phyloP scores from a whole-genome alignment of 768 basidiomycete genomes.

The Strobilomyces confusus region DNA sequence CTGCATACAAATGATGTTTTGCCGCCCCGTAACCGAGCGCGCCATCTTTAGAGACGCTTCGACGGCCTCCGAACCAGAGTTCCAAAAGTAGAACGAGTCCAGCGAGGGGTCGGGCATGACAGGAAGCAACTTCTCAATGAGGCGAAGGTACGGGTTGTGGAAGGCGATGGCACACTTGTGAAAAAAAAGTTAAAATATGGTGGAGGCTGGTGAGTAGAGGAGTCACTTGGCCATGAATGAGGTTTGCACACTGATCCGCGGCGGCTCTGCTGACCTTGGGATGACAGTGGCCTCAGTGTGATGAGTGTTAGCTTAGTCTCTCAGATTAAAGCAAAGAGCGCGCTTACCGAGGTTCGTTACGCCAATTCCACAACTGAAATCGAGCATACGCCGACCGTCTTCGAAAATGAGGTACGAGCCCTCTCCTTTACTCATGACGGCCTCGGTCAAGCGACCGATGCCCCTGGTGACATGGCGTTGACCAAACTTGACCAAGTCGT shows the following conservation, averaged over 20 bases:
- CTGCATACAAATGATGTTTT: slow-evolving; percentile 91
- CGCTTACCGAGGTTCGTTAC: slow-evolving; percentile 75
- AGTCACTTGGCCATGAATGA: slow-evolving; percentile 73
- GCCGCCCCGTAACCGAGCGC: slow-evolving; percentile 67
- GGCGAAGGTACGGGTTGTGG: slow-evolving; percentile 79
- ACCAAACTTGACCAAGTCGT: slow-evolving; percentile 33
- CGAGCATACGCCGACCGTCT: slow-evolving; percentile 71
- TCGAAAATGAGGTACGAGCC: slow-evolving; percentile 72
- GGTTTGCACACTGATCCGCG: slow-evolving; percentile 78
- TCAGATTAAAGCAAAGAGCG: background rate
- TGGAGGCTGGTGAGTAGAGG: background rate
- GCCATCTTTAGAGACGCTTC: slow-evolving; percentile 90
- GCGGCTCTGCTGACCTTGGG: slow-evolving; percentile 83
- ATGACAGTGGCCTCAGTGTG: slow-evolving; percentile 71
- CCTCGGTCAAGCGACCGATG: slow-evolving; percentile 42
- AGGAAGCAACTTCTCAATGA: slow-evolving; percentile 81
- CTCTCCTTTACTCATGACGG: slow-evolving; percentile 60
- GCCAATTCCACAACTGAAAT: slow-evolving; percentile 87
- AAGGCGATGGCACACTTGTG: slow-evolving; percentile 88
- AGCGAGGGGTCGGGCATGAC: slow-evolving; percentile 89
- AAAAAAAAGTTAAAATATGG: background rate
- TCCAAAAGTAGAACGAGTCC: slow-evolving; percentile 97
- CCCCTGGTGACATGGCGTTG: slow-evolving; percentile 44
- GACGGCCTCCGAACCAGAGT: slow-evolving; percentile 91
- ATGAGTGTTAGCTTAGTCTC: background rate